phyloP scores from a whole-genome alignment of 148 eudicot genomes.

The Rhododendron ovatum region DNA sequence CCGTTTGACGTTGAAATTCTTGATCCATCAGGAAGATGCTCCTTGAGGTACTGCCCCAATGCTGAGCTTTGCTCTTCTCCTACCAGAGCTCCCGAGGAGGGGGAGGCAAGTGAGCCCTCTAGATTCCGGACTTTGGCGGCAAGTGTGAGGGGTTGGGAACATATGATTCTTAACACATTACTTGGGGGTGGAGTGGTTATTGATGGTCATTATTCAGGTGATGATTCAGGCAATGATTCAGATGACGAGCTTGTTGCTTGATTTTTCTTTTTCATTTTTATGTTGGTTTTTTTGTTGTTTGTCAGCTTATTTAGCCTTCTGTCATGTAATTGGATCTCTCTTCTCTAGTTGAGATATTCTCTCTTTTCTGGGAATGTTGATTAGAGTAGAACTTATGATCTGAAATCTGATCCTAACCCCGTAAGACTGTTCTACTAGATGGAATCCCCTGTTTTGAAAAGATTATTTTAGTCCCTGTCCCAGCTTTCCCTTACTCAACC shows the following conservation, averaged over 20 bases:
- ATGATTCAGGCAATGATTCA: constrained; percentile 15
- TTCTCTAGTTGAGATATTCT: neutral
- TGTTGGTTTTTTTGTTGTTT: neutral
- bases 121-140: constrained; percentile 16
- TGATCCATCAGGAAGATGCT: constrained; percentile 43
- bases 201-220: constrained; percentile 6
- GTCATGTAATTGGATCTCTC: neutral
- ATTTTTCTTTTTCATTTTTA: neutral
- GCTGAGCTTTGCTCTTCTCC: constrained; percentile 20
- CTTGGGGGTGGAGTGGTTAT: constrained; percentile 21
- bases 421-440: neutral
- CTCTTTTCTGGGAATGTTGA: neutral
- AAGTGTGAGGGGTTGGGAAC: constrained; percentile 48
- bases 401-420: neutral
- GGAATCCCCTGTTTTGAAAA: too few species aligned
- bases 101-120: constrained; percentile 12
- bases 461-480: neutral
- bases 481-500: neutral
- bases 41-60: constrained; percentile 34
- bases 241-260: constrained; percentile 25
- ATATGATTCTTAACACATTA: constrained; percentile 31
- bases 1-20: constrained; percentile 39
- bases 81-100: constrained; percentile 12
- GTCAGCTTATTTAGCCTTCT: neutral
- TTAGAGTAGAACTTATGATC: neutral